These are phyloP conservation scores for thale cress (Arabidopsis thaliana) DNA, from an alignment of 345 rosid species.

Conservation along the genomic window TAIR10.1 NC_003071.7:4089001-4089500, in stretches of 20 bases:
- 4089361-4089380: conserved; percentile 21
- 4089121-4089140: conserved; percentile 49
- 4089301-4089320: conserved; percentile 67
- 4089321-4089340: conserved; percentile 88
- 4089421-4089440: conserved; percentile 63
- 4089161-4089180: conserved; percentile 99
- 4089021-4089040: no score
- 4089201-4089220: conserved; percentile 77
- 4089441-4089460: conserved; percentile 90
- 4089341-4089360: conserved; percentile 56
- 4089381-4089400: conserved; percentile 4
- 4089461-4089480: conserved; percentile 90
- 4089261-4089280: background rate
- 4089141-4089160: conserved; percentile 83
- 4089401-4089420: conserved; percentile 15
- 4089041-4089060: no score
- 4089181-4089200: conserved; percentile 94
- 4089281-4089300: background rate
- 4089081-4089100: no score
- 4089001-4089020: no score
- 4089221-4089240: conserved; percentile 12
- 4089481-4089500: conserved; percentile 14
- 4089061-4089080: no score
- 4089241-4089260: conserved; percentile 1
- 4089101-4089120: no score